Conservation (phyloP, 768 basidiomycete species). For the Russula compacta region DNA sequence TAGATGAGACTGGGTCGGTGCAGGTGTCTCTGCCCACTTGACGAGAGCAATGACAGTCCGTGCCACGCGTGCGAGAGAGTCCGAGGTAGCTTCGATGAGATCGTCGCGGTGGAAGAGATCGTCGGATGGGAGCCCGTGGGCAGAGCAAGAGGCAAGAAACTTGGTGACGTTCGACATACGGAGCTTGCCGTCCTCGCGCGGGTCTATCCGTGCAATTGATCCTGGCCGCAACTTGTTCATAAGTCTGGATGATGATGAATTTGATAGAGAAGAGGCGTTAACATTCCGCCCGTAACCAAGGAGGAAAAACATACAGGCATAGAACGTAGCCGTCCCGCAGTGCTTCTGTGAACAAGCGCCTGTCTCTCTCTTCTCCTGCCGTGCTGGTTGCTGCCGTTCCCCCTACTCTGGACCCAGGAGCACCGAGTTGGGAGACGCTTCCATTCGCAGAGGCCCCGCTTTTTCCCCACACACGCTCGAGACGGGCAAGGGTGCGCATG, state of each 20-base stretch:
- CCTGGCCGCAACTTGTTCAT: conserved; percentile 68
- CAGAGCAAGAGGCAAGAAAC: conserved; percentile 68
- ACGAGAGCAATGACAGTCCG: conserved; percentile 62
- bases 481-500: conserved; percentile 46
- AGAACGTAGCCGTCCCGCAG: conserved; percentile 79
- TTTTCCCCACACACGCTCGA: conserved; percentile 73
- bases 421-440: conserved; percentile 31
- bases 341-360: conserved; percentile 63
- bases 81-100: conserved; percentile 49
- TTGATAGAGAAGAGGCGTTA: conserved; percentile 19
- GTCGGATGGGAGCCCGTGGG: conserved; percentile 51
- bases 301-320: conserved; percentile 60
- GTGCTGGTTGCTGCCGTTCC: conserved; percentile 31
- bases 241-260: conserved; percentile 38
- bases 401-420: conserved; percentile 19
- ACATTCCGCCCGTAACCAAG: conserved; percentile 3
- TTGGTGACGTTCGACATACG: conserved; percentile 65
- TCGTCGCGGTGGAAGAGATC: conserved; percentile 65
- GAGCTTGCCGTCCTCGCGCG: conserved; percentile 56
- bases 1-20: conserved; percentile 38
- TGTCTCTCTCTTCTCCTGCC: conserved; percentile 67
- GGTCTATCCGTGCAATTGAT: conserved; percentile 51
- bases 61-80: conserved; percentile 64
- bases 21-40: conserved; percentile 48
- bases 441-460: conserved; percentile 38